Percentiles rank a stretch among this genome's conserved stretches.
These are phyloP conservation scores for Pseudocercospora fijiensis DNA, from an alignment of 2,329 filamentous ascomycete genomes.

Conservation along the genomic window DNA sequence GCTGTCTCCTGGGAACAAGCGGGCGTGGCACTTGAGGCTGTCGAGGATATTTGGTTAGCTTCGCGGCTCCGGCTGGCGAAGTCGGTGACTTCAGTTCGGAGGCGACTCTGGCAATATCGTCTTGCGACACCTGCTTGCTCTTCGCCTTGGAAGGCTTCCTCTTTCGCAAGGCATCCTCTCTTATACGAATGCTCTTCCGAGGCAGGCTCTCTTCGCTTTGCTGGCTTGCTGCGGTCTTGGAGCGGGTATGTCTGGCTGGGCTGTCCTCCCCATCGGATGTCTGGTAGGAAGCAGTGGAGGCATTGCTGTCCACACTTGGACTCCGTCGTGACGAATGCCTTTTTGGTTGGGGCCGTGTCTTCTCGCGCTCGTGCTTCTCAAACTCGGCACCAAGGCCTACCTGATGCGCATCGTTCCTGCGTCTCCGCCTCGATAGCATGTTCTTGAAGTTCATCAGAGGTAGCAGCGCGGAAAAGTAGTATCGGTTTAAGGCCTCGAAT, in stretches of 20 bases:
- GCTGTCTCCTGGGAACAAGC: constrained; percentile 82
- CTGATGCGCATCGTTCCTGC: constrained; percentile 32
- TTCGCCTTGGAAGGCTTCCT: constrained; percentile 66
- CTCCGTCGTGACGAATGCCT: constrained; percentile 41
- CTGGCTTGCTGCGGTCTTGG: constrained; percentile 61
- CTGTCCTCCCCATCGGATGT: constrained; percentile 61
- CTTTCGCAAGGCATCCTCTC: constrained; percentile 73
- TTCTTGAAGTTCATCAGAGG: constrained; percentile 64
- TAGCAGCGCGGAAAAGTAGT: constrained; percentile 71
- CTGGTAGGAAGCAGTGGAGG: constrained; percentile 58
- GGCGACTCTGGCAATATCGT: constrained; percentile 52
- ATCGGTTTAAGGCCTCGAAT: too few species aligned
- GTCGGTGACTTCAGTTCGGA: constrained; percentile 92
- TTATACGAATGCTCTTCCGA: constrained; percentile 86
- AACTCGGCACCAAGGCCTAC: constrained; percentile 34
- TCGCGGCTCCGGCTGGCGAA: constrained; percentile 64
- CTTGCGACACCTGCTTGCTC: constrained; percentile 25
- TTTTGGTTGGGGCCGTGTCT: constrained; percentile 30
- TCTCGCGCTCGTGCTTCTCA: constrained; percentile 36
- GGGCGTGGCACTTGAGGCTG: constrained; percentile 86
- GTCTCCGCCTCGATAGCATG: constrained; percentile 47
- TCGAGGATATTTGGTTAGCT: constrained; percentile 84
- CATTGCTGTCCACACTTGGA: constrained; percentile 40
- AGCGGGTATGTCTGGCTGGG: constrained; percentile 59
- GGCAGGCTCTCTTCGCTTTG: constrained; percentile 56